Conservation (phyloP, 306 rosid species). For the Lotus japonicus region DNA sequence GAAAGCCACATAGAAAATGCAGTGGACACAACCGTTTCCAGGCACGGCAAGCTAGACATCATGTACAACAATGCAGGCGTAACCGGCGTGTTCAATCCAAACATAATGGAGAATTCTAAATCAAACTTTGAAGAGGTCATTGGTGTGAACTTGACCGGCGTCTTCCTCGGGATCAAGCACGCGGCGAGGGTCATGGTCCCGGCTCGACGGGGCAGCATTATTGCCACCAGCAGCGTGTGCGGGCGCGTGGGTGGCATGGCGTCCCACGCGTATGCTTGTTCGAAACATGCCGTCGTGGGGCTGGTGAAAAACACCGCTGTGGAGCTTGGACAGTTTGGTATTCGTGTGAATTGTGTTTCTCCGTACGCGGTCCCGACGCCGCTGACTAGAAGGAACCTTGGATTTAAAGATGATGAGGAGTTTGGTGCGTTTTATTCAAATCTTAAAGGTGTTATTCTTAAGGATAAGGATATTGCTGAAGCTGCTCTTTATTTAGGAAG, state of each 20-base stretch:
- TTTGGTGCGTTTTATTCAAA: not conserved
- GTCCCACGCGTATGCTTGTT: constrained; percentile 32
- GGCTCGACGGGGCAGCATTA: constrained; percentile 16
- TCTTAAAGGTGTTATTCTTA: constrained; percentile 20
- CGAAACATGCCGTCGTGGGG: constrained; percentile 38
- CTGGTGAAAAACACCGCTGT: constrained; percentile 23
- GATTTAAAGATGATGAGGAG: constrained; percentile 18
- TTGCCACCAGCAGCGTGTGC: constrained; percentile 13
- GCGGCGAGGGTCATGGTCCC: constrained; percentile 43
- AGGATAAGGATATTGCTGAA: constrained; percentile 34
- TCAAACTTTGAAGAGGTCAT: constrained; percentile 28
- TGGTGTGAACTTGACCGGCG: constrained; percentile 24
- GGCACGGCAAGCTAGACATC: constrained; percentile 42
- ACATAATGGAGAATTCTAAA: constrained; percentile 8
- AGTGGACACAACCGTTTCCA: constrained; percentile 3
- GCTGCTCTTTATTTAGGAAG: constrained; percentile 42
- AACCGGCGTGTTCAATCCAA: not conserved
- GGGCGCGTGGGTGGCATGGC: constrained; percentile 5
- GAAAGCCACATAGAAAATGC: constrained; percentile 27
- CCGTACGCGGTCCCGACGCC: constrained; percentile 23
- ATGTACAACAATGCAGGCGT: constrained; percentile 47
- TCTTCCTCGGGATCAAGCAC: constrained; percentile 35
- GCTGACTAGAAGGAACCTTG: not conserved
- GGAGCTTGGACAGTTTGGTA: constrained; percentile 38
- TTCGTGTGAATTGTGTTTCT: constrained; percentile 41